A percentile compares a stretch with the other conserved stretches of the same genome.
phyloP scores from a whole-genome alignment of 495 filamentous ascomycete species.

The Penicillium herquei region DNA sequence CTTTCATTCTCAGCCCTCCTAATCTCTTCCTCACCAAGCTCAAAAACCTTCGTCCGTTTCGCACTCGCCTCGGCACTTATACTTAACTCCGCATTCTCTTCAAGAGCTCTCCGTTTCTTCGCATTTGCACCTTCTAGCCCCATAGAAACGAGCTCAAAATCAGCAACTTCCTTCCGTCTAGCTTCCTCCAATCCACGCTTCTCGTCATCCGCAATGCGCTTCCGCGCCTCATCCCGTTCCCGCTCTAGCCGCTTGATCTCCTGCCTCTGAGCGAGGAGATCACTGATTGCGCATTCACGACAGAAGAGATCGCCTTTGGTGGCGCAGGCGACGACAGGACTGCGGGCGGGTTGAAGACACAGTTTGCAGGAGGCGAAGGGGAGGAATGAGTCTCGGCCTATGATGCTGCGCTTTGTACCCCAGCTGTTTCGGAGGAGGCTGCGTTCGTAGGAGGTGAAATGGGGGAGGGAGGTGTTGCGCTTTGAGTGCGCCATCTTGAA shows the following conservation, averaged over 20 bases:
- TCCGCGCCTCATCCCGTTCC: conserved; percentile 54
- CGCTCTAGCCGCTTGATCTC: conserved; percentile 85
- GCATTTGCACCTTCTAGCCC: conserved; percentile 29
- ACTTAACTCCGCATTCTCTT: conserved; percentile 11
- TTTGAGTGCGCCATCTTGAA: conserved; percentile 57
- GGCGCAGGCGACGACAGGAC: conserved; percentile 77
- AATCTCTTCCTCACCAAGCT: conserved; percentile 79
- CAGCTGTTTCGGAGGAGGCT: conserved; percentile 74
- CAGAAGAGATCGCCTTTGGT: conserved; percentile 92
- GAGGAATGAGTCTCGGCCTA: conserved; percentile 89
- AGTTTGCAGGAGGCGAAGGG: conserved; percentile 88
- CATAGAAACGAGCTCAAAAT: conserved; percentile 46
- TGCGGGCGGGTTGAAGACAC: conserved; percentile 78
- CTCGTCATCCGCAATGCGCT: conserved; percentile 40
- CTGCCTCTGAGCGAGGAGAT: conserved; percentile 85
- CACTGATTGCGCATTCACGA: conserved; percentile 87
- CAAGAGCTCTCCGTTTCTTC: conserved; percentile 5
- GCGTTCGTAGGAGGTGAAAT: conserved; percentile 94
- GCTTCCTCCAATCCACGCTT: conserved; percentile 36
- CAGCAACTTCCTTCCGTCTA: conserved; percentile 29
- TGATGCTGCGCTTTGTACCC: conserved; percentile 79
- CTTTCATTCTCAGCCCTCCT: conserved; percentile 68
- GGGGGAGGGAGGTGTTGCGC: conserved; percentile 92
- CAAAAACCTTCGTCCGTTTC: conserved; percentile 57
- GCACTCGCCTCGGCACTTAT: conserved; percentile 46